A percentile compares a stretch with the other conserved stretches of the same genome.
Conservation (phyloP, 768 basidiomycete genomes). For the Suillus subalutaceus region DNA sequence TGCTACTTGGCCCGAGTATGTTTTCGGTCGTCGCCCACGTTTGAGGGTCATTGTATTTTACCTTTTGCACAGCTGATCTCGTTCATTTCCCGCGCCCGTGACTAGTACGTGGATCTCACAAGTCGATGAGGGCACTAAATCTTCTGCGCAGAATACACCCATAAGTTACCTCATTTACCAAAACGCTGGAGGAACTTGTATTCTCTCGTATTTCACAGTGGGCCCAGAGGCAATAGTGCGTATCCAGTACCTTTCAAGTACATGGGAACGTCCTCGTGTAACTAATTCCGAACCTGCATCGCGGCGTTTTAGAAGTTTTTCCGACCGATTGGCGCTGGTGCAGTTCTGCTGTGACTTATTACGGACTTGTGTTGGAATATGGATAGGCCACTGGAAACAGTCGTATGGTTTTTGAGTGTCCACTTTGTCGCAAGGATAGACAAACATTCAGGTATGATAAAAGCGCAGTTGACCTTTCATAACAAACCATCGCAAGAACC, state of each 20-base stretch:
- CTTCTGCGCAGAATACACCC: slow-evolving; percentile 21
- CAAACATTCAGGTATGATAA: slow-evolving; percentile 31
- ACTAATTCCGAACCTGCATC: slow-evolving; percentile 33
- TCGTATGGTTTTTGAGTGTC: slow-evolving; percentile 36
- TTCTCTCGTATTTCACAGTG: slow-evolving; percentile 27
- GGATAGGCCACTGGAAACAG: slow-evolving; percentile 15
- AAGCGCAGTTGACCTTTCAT: slow-evolving; percentile 11
- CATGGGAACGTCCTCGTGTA: slow-evolving; percentile 23
- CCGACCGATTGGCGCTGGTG: slow-evolving; percentile 30
- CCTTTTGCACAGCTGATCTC: slow-evolving; percentile 21
- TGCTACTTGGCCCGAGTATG: slow-evolving; percentile 32
- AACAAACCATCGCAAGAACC: slow-evolving; percentile 23
- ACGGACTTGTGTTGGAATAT: slow-evolving; percentile 33
- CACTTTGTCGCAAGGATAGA: slow-evolving; percentile 34
- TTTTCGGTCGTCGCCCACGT: slow-evolving; percentile 5
- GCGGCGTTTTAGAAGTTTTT: slow-evolving; percentile 33
- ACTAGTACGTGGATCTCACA: slow-evolving; percentile 11
- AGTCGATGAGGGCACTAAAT: slow-evolving; percentile 16
- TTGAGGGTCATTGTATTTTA: background rate
- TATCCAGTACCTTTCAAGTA: slow-evolving; percentile 32
- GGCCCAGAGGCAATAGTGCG: slow-evolving; percentile 37
- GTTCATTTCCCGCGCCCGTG: slow-evolving; percentile 33
- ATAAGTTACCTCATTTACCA: slow-evolving; percentile 28
- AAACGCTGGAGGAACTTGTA: slow-evolving; percentile 23
- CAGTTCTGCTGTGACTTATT: slow-evolving; percentile 29